phyloP scores from a whole-genome alignment of 192 early-diverging fungal species.

The Spizellomyces punctatus region DNA sequence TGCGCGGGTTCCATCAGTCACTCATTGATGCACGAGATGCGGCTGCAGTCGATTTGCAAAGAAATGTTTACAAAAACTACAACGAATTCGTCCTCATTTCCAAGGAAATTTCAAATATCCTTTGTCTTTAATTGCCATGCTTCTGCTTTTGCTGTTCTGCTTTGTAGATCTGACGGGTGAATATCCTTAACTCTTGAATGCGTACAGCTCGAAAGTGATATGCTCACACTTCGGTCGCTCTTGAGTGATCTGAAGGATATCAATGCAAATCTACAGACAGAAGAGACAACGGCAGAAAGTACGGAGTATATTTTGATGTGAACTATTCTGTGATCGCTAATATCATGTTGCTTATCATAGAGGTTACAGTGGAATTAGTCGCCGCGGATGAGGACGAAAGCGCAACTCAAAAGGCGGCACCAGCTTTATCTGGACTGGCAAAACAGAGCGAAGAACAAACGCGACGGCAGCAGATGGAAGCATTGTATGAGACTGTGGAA shows the following conservation, averaged over 20 bases:
- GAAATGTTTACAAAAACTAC: slow-evolving; percentile 86
- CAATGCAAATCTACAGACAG: slow-evolving; percentile 48
- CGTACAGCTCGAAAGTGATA: slow-evolving; percentile 68
- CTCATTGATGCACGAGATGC: slow-evolving; percentile 68
- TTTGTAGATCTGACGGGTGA: too few species aligned
- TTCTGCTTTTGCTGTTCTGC: too few species aligned
- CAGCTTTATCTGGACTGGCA: slow-evolving; percentile 1
- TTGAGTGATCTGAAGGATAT: slow-evolving; percentile 69
- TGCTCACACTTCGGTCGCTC: slow-evolving; percentile 67
- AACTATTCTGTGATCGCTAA: too few species aligned
- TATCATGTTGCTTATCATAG: not conserved
- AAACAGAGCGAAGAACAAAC: slow-evolving; percentile 24
- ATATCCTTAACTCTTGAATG: too few species aligned
- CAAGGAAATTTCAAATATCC: slow-evolving; percentile 74
- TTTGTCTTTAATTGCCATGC: not conserved
- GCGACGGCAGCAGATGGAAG: slow-evolving; percentile 27
- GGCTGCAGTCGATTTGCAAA: slow-evolving; percentile 72
- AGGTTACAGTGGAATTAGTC: not conserved
- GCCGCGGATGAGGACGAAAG: not conserved
- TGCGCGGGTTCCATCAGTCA: slow-evolving; percentile 55
- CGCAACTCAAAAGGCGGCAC: not conserved
- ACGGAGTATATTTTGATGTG: not conserved
- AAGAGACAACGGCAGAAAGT: slow-evolving; percentile 15
- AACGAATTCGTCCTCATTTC: slow-evolving; percentile 83
- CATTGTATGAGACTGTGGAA: slow-evolving; percentile 48